phyloP scores from a whole-genome alignment of 2,329 filamentous ascomycete genomes.

The Microsporum canis region DNA sequence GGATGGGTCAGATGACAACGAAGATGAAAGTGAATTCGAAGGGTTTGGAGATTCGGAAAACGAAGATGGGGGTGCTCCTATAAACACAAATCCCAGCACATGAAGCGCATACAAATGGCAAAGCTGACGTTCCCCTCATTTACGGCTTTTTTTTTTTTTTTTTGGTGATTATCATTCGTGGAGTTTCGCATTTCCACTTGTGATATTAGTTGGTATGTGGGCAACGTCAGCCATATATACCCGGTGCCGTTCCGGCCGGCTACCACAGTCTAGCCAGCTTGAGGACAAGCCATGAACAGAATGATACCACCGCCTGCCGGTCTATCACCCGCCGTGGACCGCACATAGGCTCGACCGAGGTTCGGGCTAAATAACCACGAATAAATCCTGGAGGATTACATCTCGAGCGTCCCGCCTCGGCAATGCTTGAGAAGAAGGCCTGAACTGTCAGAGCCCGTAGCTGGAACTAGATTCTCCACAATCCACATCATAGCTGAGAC shows the following conservation, averaged over 20 bases:
- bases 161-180: not conserved
- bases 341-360: not conserved
- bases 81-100: not conserved
- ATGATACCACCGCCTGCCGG: not conserved
- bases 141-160: not conserved
- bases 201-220: not conserved
- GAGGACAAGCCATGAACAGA: not conserved
- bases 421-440: not conserved
- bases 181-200: not conserved
- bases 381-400: not conserved
- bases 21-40: slow-evolving; percentile 29
- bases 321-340: not conserved
- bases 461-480: not conserved
- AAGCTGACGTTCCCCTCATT: not conserved
- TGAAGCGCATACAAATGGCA: not conserved
- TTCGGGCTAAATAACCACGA: not conserved
- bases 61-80: slow-evolving; percentile 15
- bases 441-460: not conserved
- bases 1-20: slow-evolving; percentile 26
- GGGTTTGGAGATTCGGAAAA: slow-evolving; percentile 35
- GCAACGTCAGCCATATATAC: not conserved
- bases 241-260: not conserved
- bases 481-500: not conserved
- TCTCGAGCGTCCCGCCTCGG: not conserved
- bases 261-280: not conserved